A percentile compares a stretch with the other conserved stretches of the same genome.
phyloP scores from a whole-genome alignment of 805 yeast species.

The Wickerhamiella nectarea region DNA sequence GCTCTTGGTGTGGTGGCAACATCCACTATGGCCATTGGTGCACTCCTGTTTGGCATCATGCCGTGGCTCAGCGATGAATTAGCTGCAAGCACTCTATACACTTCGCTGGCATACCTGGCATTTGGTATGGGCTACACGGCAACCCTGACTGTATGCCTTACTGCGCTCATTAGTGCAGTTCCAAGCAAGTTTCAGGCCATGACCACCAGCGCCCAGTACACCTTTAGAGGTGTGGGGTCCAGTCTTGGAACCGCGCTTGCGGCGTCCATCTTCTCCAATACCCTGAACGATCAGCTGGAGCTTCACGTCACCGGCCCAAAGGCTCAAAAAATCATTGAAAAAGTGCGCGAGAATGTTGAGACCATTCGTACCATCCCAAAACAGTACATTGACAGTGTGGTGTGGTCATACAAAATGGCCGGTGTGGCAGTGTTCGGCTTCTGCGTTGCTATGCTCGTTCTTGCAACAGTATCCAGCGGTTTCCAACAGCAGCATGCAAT shows the following conservation, averaged over 20 bases:
- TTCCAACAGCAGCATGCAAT: conserved; percentile 4
- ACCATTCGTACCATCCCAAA: conserved; percentile 38
- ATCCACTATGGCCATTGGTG: conserved; percentile 25
- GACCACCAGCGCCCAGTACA: conserved; percentile 80
- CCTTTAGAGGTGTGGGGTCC: conserved; percentile 78
- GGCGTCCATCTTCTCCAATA: conserved; percentile 48
- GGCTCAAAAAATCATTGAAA: conserved; percentile 30
- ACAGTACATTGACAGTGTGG: conserved; percentile 30
- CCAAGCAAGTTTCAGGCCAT: conserved; percentile 61
- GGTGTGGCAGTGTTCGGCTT: conserved; percentile 38
- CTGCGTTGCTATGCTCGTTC: conserved; percentile 30
- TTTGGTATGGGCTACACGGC: conserved; percentile 57
- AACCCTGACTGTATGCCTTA: conserved; percentile 53
- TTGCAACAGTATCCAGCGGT: conserved; percentile 28
- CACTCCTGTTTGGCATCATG: conserved; percentile 13
- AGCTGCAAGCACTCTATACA: conserved; percentile 45
- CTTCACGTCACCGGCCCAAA: conserved; percentile 28
- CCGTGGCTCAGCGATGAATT: conserved; percentile 36
- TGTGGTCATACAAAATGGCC: conserved; percentile 35
- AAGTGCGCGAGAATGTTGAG: conserved; percentile 39
- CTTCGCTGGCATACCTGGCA: conserved; percentile 25
- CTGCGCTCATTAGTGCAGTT: conserved; percentile 67
- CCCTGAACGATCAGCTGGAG: conserved; percentile 27
- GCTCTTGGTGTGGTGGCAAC: conserved; percentile 38
- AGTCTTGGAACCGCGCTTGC: conserved; percentile 66